Evolutionary conservation across 2,329 filamentous ascomycete species (phyloP), one percentile per base, ranked within the genome.

Genomic region (Ophiostoma australiae): DNA sequence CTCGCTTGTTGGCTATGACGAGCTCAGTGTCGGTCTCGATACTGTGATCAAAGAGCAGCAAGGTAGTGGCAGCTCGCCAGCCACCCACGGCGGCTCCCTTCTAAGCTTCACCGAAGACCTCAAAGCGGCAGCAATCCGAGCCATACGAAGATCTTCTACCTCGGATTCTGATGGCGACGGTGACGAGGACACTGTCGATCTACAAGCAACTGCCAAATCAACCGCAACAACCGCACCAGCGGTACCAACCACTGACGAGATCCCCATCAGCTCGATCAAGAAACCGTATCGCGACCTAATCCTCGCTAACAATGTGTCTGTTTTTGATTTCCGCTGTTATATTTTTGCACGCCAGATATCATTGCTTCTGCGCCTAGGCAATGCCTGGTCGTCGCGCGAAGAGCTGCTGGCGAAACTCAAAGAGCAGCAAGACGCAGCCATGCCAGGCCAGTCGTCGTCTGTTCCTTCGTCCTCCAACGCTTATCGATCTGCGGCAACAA

Each of bases 241-340:
- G n/a, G 37, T 20, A 2, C 23, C 20, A 2, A 39, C 52, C 31
- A 20, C 8, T 20, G 67, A 67, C 70, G 83, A 86, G 72, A 85
- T 90, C 67, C 84, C 87, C 35, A 85, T 90, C 74, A 87, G 85
- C 73, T 82, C 87, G 11, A 84, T 85, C 1, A 88, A 88, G 73
- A 97, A 97, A 78, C 86, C 91, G 1, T 99, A 98, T 78, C 88
- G 94, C 69, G 93, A 96, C 71, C 88, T 97, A 76, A 99, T 99
- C 68, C 83, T 99, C 55, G 90, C 92, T 17, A 99, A 96, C 81
- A 92, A 97, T 74, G 96, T 99, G 48, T 99, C 95, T 0, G 85
- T 97, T 2, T 97, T 98, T 77, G 95, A 99, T 79, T 98, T 99
- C 78, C 86, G 92, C 68, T 92, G 91, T 75, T 99, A 99, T 78